Conservation (phyloP, 352 stramenopile genomes). For the Pythium coloratum region DNA sequence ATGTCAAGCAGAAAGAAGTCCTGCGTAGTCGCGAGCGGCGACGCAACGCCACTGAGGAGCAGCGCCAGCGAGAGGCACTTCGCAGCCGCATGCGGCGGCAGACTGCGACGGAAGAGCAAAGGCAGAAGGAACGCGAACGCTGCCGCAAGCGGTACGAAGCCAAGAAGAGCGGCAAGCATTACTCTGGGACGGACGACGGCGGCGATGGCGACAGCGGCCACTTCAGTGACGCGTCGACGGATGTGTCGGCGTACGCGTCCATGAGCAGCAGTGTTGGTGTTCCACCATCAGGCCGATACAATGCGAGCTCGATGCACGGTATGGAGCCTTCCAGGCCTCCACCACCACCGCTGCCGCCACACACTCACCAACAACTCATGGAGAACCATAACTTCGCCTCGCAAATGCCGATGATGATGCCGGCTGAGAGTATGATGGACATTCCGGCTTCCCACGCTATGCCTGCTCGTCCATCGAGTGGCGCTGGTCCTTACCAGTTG, state of each 20-base stretch:
- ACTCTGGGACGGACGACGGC: constrained; percentile 15
- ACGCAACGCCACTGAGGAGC: constrained; percentile 62
- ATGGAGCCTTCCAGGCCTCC: background rate
- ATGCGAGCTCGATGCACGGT: constrained; percentile 20
- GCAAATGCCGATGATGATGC: constrained; percentile 9
- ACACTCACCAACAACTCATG: background rate
- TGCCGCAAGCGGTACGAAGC: constrained; percentile 65
- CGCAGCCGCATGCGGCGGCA: constrained; percentile 53
- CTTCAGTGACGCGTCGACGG: constrained; percentile 18
- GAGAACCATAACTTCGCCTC: background rate
- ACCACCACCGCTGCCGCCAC: background rate
- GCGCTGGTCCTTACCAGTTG: background rate
- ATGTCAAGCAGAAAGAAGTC: constrained; percentile 50
- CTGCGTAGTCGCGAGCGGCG: constrained; percentile 60
- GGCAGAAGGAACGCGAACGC: constrained; percentile 58
- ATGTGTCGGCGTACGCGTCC: constrained; percentile 39
- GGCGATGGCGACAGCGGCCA: constrained; percentile 16
- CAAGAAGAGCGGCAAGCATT: constrained; percentile 39
- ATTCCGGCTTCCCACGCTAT: background rate
- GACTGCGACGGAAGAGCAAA: constrained; percentile 65
- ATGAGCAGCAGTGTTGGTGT: constrained; percentile 14
- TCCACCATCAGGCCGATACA: constrained; percentile 11
- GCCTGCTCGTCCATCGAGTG: background rate
- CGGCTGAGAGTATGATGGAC: background rate
- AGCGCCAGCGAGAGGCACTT: constrained; percentile 60